Evolutionary conservation across 2,329 filamentous ascomycete species (phyloP), one percentile per base, ranked within the genome.

Genomic region (Microcyclospora tardicrescens): DNA sequence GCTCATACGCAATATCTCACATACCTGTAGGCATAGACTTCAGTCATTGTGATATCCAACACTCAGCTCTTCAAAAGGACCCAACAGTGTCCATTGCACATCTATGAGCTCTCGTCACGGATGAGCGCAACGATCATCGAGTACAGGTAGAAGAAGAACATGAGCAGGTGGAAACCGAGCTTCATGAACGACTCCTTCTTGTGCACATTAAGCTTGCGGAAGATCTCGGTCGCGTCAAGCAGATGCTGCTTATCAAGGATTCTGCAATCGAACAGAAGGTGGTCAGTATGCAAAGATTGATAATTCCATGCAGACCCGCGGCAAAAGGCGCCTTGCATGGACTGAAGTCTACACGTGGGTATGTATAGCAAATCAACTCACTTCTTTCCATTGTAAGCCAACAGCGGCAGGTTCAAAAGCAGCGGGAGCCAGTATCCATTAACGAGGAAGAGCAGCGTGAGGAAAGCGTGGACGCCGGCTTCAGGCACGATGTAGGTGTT

Each of bases 171-270:
- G 74, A 98, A 98, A 40, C 89, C 91, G 33, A 98, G 84, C 71
- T 98, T 98, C 70, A 91, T 80, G 65, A 98, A 98, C 0, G 91
- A 96, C 77, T 98, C 91, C 87, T 94, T 96, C 73, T 98, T 98
- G 65, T 98, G 91, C 37, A 95, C 83, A 55, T 98, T 98, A 45
- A 98, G 71, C 71, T 98, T 98, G 64, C 91, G 79, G 77, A 98
- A 98, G 58, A 98, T 98, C 69, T 98, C 91, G 40, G 91, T 98
- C 39, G 91, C 91, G 63, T 98, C 91, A 47, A 98, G 71, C 36
- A 98, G 75, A 64, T 98, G 91, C 54, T 91, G 84, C 69, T 98
- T 96, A 56, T 96, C 89, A 54, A 93, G 74, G 54, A 98, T 95
- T 69, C 91, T 96, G 53, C 27, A 24, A 28, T 12, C 24, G 27